Conservation (phyloP, 768 basidiomycete species). For the Pisolithus albus region DNA sequence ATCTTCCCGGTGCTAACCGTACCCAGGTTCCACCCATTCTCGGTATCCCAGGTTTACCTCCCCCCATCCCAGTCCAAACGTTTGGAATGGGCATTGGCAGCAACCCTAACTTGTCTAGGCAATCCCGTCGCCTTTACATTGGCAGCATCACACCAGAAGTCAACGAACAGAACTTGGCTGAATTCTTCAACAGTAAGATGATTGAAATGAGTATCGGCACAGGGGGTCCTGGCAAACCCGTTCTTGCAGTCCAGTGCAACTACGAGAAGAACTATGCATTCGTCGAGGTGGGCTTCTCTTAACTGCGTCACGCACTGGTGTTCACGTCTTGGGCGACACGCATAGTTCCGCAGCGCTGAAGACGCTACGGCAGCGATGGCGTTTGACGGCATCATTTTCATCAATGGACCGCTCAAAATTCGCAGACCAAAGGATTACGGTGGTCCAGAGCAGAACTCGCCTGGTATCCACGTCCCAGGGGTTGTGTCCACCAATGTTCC, state of each 20-base stretch:
- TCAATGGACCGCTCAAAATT: slow-evolving; percentile 93
- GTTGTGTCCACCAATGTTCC: slow-evolving; percentile 96
- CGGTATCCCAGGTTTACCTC: slow-evolving; percentile 72
- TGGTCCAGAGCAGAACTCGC: slow-evolving; percentile 57
- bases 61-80: slow-evolving; percentile 76
- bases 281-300: slow-evolving; percentile 67
- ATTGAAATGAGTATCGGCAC: slow-evolving; percentile 85
- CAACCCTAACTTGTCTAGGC: slow-evolving; percentile 85
- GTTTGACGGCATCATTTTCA: slow-evolving; percentile 95
- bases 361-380: slow-evolving; percentile 96
- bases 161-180: slow-evolving; percentile 84
- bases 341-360: slow-evolving; percentile 94
- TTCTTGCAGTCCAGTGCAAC: slow-evolving; percentile 91
- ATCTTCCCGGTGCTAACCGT: slow-evolving; percentile 90
- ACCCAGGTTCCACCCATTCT: slow-evolving; percentile 81
- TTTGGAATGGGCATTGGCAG: slow-evolving; percentile 84
- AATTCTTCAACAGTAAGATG: slow-evolving; percentile 97
- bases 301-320: background rate
- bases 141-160: slow-evolving; percentile 91
- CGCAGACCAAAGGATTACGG: slow-evolving; percentile 97
- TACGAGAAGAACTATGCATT: slow-evolving; percentile 99
- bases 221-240: slow-evolving; percentile 79
- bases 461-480: slow-evolving; percentile 82
- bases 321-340: slow-evolving; percentile 11
- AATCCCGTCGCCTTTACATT: slow-evolving; percentile 84